Evolutionary conservation across 2,329 filamentous ascomycete genomes (phyloP), one percentile per base, ranked within the genome.

Genomic region (Sclerotinia spermophila): DNA sequence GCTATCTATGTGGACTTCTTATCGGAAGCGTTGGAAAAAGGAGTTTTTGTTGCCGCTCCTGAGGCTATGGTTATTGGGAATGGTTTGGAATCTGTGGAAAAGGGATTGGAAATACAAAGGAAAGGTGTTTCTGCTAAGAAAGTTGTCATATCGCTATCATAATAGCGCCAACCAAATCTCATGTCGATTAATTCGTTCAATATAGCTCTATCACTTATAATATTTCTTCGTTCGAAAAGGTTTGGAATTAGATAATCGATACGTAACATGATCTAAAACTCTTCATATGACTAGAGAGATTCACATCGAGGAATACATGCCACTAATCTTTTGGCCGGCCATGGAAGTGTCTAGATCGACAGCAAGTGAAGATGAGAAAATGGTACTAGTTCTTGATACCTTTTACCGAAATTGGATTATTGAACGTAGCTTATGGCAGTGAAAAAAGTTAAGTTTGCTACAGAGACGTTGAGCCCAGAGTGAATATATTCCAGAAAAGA

Each of bases 71-170:
- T 84, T 44, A 79, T 81, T 0, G 82, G 82, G 1, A 76, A 81
- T 8, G 83, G 83, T 8, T 70, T 85, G 38, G 82, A 81, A 55
- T 78, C 74, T 61, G 72, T 84, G 1, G 81, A 84, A 67, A 78
- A 76, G 11, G 83, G 78, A 1, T 64, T 84, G 38, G 81, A 83
- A 21, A 21, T 66, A 10, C 70, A 69, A 42, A 74, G 58, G 51
- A 64, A 70, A 40, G 73, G 73, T 0, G 69, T 74, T 24, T 71
- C 68, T 44, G 73, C 73, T 11, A 72, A 48, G 40, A 74, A 74
- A 51, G 45, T 74, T n/a, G 72, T 74, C 19, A 58, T 74, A 13
- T 51, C 51, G n/a, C 51, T 70, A 7, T 33, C 33, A 67, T 51
- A 30, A 15, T 27, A 53, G n/a, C 27, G 5, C 33, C 6, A 3